A percentile compares a stretch with the other conserved stretches of the same genome.
Conservation (phyloP, 2,329 filamentous ascomycete genomes). For the Fusarium aywerte region DNA sequence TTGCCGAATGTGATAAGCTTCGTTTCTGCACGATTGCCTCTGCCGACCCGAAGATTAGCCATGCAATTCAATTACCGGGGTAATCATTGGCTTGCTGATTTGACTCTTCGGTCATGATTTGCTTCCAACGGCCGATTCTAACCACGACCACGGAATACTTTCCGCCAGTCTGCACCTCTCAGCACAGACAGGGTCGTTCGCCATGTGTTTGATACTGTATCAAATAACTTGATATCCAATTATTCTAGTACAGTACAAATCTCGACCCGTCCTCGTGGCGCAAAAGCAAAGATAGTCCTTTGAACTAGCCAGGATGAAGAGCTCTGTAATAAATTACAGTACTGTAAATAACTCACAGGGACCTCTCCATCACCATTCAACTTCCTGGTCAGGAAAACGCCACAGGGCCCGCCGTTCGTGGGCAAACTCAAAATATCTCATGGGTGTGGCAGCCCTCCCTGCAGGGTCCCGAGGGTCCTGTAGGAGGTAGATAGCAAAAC, state of each 20-base stretch:
- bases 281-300: constrained; percentile 9
- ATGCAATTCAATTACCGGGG: constrained; percentile 8
- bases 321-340: background rate
- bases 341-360: constrained; percentile 33
- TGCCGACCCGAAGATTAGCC: constrained; percentile 34
- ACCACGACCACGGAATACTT: constrained; percentile 34
- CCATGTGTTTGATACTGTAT: background rate
- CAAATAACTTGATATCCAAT: background rate
- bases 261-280: constrained; percentile 2
- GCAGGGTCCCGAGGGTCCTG: constrained; percentile 32
- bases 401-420: constrained; percentile 42
- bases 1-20: constrained; percentile 29
- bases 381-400: constrained; percentile 35
- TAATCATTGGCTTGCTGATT: constrained; percentile 7
- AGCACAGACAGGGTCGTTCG: constrained; percentile 7
- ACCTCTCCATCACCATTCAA: constrained; percentile 18
- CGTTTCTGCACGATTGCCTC: constrained; percentile 3
- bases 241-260: background rate
- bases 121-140: constrained; percentile 30
- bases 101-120: constrained; percentile 8
- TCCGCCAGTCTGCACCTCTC: constrained; percentile 24
- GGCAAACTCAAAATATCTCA: constrained; percentile 30
- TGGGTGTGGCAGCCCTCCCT: constrained; percentile 40
- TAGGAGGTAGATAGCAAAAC: background rate
- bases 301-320: constrained; percentile 1